These are phyloP conservation scores for Singerocomus rubriflavus DNA, from an alignment of 1,284 basidiomycete genomes.

Conservation along the genomic window DNA sequence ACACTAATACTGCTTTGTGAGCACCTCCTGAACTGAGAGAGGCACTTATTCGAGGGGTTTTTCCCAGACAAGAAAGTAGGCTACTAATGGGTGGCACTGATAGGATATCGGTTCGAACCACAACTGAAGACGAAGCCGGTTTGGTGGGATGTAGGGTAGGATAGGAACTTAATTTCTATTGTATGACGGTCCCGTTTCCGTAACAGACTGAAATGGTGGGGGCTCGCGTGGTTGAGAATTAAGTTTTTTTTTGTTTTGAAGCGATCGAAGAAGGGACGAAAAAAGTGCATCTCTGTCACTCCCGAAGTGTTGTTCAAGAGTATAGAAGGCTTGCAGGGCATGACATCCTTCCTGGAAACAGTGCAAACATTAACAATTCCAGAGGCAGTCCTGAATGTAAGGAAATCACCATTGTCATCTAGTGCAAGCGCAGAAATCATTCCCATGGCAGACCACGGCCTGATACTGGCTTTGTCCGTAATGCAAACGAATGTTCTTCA, in stretches of 20 bases:
- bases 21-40: conserved; percentile 47
- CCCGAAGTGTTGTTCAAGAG: conserved; percentile 31
- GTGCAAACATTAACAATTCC: conserved; percentile 59
- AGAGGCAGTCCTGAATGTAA: conserved; percentile 62
- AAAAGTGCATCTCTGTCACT: conserved; percentile 36
- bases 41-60: conserved; percentile 42
- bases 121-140: conserved; percentile 42
- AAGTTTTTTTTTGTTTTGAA: conserved; percentile 28
- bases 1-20: conserved; percentile 47
- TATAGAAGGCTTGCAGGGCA: conserved; percentile 43
- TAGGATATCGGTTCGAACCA: conserved; percentile 49
- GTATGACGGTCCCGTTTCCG: conserved; percentile 53
- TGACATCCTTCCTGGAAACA: conserved; percentile 41
- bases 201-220: conserved; percentile 51
- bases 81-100: conserved; percentile 44
- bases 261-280: conserved; percentile 23
- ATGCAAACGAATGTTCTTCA: conserved; percentile 51
- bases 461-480: conserved; percentile 43
- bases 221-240: conserved; percentile 31
- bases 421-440: conserved; percentile 59
- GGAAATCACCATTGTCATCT: conserved; percentile 51
- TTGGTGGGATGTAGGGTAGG: conserved; percentile 41
- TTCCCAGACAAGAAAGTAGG: conserved; percentile 57
- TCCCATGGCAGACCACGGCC: conserved; percentile 36
- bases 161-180: conserved; percentile 47